Conservation (phyloP, 345 rosid species). For the Pistacia integerrima region DNA sequence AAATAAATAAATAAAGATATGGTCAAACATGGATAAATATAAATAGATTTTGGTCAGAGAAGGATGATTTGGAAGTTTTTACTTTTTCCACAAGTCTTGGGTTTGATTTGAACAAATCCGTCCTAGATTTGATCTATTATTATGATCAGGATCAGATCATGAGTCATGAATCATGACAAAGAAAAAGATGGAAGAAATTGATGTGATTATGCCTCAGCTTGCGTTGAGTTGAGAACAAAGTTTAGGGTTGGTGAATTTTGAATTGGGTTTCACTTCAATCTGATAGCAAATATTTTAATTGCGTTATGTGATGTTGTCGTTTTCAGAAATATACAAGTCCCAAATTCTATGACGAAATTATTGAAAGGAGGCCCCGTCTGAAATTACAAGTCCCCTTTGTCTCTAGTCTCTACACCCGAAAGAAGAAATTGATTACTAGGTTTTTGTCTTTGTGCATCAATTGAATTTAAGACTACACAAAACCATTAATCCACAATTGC, state of each 20-base stretch:
- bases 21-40: too few species aligned
- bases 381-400: conserved; percentile 1
- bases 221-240: neutral
- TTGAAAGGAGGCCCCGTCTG: conserved; percentile 20
- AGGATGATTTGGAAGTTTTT: too few species aligned
- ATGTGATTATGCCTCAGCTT: neutral
- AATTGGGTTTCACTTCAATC: neutral
- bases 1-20: too few species aligned
- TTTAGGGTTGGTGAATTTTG: too few species aligned
- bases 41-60: too few species aligned
- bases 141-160: too few species aligned
- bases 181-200: neutral
- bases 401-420: neutral
- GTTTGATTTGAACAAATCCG: too few species aligned
- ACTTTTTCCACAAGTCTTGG: too few species aligned
- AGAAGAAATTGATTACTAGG: neutral
- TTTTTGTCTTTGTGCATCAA: neutral
- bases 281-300: neutral
- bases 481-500: too few species aligned
- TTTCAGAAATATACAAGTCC: neutral
- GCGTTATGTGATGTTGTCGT: neutral
- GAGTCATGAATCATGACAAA: neutral
- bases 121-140: too few species aligned
- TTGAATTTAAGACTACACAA: neutral
- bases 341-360: conserved; percentile 10